Evolutionary conservation across 495 filamentous ascomycete species (phyloP).

Genomic region (Echria macrotheca): DNA sequence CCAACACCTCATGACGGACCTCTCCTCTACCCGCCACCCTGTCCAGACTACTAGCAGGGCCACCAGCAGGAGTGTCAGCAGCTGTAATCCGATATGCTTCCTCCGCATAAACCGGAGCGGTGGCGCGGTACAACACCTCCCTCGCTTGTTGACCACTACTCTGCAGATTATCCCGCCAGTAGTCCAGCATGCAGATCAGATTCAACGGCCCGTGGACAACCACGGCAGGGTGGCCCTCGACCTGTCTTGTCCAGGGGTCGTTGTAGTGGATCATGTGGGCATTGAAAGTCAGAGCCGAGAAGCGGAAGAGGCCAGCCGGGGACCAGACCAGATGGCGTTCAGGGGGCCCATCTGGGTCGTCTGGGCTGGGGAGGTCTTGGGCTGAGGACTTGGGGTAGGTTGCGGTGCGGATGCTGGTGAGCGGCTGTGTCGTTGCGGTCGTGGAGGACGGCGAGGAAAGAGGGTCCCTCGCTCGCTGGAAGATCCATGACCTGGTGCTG

Average conservation of each 20-base stretch:
- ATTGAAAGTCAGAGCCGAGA: conserved; percentile 69
- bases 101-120: conserved; percentile 55
- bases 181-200: conserved; percentile 56
- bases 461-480: too few species aligned
- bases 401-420: neutral
- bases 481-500: too few species aligned
- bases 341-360: conserved; percentile 7
- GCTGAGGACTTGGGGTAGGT: conserved; percentile 10
- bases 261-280: conserved; percentile 70
- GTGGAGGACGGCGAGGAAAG: too few species aligned
- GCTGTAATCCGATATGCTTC: conserved; percentile 43
- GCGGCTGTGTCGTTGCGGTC: conserved; percentile 44
- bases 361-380: conserved; percentile 8
- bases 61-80: too few species aligned
- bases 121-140: conserved; percentile 49
- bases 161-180: conserved; percentile 56
- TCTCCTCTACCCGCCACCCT: too few species aligned
- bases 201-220: conserved; percentile 64
- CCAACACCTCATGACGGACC: too few species aligned
- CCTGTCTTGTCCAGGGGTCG: conserved; percentile 48
- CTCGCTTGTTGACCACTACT: conserved; percentile 17
- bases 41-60: too few species aligned
- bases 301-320: conserved; percentile 58
- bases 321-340: conserved; percentile 44
- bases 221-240: conserved; percentile 55